Evolutionary conservation across 2,329 filamentous ascomycete species (phyloP).

Genomic region (Hypoxylon sp.): DNA sequence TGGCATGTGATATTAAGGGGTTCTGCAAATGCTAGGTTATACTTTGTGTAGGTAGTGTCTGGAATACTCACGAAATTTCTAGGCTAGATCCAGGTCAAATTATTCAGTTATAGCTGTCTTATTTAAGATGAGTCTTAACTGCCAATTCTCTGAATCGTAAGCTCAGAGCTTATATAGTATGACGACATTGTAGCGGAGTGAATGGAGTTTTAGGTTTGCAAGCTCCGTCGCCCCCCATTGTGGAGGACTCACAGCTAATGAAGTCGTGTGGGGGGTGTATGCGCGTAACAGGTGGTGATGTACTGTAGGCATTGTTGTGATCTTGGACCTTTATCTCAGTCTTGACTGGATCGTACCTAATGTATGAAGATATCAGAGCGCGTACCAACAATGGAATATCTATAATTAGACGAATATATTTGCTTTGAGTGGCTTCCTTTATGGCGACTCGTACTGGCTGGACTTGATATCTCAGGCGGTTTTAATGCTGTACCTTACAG

Average conservation of each 20-base stretch:
- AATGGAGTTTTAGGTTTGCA: slow-evolving; percentile 27
- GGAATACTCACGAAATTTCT: background rate
- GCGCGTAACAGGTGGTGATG: slow-evolving; percentile 7
- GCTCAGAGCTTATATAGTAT: background rate
- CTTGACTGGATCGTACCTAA: background rate
- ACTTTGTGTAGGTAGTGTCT: background rate
- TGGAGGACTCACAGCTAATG: slow-evolving; percentile 10
- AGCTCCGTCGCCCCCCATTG: slow-evolving; percentile 21
- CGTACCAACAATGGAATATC: background rate
- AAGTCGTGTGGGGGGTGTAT: slow-evolving; percentile 20
- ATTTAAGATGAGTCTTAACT: background rate
- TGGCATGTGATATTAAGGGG: slow-evolving; percentile 40
- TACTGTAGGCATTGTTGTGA: background rate
- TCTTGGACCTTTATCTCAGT: slow-evolving; percentile 4
- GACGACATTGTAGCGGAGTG: slow-evolving; percentile 41
- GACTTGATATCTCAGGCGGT: background rate
- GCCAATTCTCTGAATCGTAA: background rate
- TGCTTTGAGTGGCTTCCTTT: background rate
- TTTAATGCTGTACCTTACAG: slow-evolving; percentile 4
- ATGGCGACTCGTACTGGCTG: background rate
- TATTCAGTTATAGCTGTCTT: background rate
- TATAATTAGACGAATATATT: background rate
- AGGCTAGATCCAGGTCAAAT: background rate
- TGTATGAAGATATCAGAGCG: background rate
- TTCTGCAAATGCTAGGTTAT: background rate